These are phyloP conservation scores for Corrigiola litoralis DNA, from an alignment of 179 eudicot species.

Conservation along the genomic window DNA sequence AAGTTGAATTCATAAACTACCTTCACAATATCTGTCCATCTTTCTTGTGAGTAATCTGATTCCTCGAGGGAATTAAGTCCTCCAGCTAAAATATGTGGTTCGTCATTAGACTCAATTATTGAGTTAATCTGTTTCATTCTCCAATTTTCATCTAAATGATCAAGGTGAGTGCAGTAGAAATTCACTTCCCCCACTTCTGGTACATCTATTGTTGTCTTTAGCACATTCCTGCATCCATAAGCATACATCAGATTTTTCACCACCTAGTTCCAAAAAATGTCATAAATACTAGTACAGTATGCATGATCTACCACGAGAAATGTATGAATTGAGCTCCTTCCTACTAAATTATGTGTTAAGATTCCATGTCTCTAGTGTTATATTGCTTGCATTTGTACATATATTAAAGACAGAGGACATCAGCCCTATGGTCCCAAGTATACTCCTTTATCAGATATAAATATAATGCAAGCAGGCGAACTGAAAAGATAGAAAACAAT, in stretches of 20 bases:
- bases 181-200: constrained; percentile 76
- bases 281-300: not conserved
- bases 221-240: constrained; percentile 67
- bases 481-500: not conserved
- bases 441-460: constrained; percentile 7
- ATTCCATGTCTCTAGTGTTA: not conserved
- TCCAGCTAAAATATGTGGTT: constrained; percentile 86
- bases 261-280: not conserved
- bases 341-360: too few species aligned
- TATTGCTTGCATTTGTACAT: not conserved
- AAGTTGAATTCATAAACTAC: constrained; percentile 20
- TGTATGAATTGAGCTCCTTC: too few species aligned
- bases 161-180: constrained; percentile 80
- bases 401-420: constrained; percentile 1
- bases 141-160: constrained; percentile 90
- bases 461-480: constrained; percentile 9
- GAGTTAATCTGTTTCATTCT: constrained; percentile 89
- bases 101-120: constrained; percentile 60
- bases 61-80: constrained; percentile 89
- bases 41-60: constrained; percentile 77
- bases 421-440: constrained; percentile 14
- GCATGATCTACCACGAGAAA: not conserved
- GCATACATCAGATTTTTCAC: not conserved
- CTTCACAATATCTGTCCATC: constrained; percentile 96
- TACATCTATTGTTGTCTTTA: constrained; percentile 78